phyloP scores from a whole-genome alignment of 78 protist species.

The Dictyostelium citrinum region DNA sequence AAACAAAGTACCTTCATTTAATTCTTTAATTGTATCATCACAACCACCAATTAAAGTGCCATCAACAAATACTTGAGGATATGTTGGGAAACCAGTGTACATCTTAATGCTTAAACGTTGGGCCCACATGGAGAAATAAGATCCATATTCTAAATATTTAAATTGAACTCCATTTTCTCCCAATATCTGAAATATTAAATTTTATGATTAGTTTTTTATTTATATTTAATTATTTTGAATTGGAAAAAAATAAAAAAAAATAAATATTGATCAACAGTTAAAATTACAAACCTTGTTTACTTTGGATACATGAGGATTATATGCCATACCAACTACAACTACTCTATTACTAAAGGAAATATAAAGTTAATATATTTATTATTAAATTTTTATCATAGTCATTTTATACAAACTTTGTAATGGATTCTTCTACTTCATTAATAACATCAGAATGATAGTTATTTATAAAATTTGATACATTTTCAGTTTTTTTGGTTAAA shows the following conservation, averaged over 20 bases:
- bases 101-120: constrained; percentile 39
- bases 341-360: constrained; percentile 28
- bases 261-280: no score
- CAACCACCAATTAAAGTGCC: constrained; percentile 40
- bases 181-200: no score
- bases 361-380: neutral
- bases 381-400: no score
- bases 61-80: constrained; percentile 26
- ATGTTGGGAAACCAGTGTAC: constrained; percentile 37
- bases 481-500: neutral
- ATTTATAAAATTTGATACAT: neutral
- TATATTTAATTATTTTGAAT: no score
- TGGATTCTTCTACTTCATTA: constrained; percentile 31
- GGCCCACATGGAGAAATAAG: constrained; percentile 18
- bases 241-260: no score
- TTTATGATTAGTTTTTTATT: no score
- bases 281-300: neutral
- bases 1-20: constrained; percentile 24
- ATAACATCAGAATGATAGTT: constrained; percentile 38
- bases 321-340: constrained; percentile 61
- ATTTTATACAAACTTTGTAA: neutral
- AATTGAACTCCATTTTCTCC: neutral
- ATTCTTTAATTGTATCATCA: neutral
- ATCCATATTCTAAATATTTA: constrained; percentile 52
- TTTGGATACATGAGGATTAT: constrained; percentile 14